Evolutionary conservation across 768 basidiomycete genomes (phyloP).

Genomic region (Serendipita sp.): DNA sequence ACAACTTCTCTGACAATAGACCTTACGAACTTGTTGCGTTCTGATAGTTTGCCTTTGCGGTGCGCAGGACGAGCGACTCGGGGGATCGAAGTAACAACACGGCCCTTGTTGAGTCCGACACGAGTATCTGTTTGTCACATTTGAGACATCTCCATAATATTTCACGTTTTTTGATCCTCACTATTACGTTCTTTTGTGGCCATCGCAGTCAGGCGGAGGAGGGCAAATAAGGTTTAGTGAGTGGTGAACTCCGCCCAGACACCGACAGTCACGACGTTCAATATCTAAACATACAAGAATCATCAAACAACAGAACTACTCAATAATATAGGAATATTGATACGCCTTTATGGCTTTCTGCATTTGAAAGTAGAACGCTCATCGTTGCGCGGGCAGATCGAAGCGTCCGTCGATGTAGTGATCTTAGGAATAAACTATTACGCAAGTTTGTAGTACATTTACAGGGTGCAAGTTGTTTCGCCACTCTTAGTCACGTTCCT

Average conservation of each 20-base stretch:
- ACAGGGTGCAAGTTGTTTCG: too few relatives aligned
- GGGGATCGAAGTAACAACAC: constrained; percentile 71
- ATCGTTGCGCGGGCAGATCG: neutral
- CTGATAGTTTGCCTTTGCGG: constrained; percentile 81
- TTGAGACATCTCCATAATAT: neutral
- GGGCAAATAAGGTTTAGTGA: neutral
- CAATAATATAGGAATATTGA: neutral
- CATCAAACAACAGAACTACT: neutral
- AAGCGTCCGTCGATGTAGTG: neutral
- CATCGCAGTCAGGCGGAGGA: neutral
- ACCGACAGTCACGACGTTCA: neutral
- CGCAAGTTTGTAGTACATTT: too few relatives aligned
- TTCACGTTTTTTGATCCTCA: neutral
- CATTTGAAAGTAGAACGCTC: too few relatives aligned
- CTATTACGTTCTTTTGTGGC: constrained; percentile 6
- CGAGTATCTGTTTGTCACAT: constrained; percentile 48
- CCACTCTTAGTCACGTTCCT: too few relatives aligned
- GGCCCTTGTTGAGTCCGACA: constrained; percentile 72
- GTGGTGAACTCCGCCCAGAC: neutral
- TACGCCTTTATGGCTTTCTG: neutral
- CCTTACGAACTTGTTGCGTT: constrained; percentile 87
- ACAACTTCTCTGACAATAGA: constrained; percentile 91
- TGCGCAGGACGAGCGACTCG: constrained; percentile 65
- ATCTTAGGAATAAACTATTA: too few relatives aligned
- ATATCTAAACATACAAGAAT: neutral